Evolutionary conservation across 768 basidiomycete species (phyloP), one percentile per base, ranked within the genome.

Genomic region (Boletus tylopilopsis): DNA sequence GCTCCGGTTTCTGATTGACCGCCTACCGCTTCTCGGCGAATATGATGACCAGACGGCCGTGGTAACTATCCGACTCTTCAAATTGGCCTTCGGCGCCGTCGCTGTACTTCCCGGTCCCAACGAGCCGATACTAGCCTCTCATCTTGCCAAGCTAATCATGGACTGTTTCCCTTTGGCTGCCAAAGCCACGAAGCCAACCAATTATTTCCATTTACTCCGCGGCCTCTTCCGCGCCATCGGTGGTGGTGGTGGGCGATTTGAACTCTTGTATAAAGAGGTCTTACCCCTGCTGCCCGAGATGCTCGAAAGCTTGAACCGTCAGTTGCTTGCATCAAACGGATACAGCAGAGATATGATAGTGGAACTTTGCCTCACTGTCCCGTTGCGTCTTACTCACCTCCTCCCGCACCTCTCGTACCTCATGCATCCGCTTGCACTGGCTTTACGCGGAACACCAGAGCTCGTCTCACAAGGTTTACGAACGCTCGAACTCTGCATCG

Each of bases 401-500:
- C 81, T 98, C 18, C 96, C 96, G 2, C 92, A 96, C 71, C 81
- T 99, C 42, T 82, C 85, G 15, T 94, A 97, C 62, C 77, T 99
- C 49, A 97, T 98, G 94, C 89, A 92, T 57, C 96, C 96, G 1
- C 77, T 99, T 24, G 93, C 94, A 3, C 76, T 94, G 42, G 94
- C 96, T 8, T 73, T 99, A 44, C 82, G 86, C 43, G 94, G 94
- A 32, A 82, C 80, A 33, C 80, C 85, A 6, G 96, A 99, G 46
- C 81, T 96, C 39, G 88, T 97, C 46, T 86, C 92, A 21, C 96
- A 99, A 72, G 96, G 96, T 38, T 73, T 99, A 22, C 82, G 96
- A 6, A 99, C 96, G 0, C 80, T 99, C 50, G 96, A 99, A 68
- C 77, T 99, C n/a, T 98, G 95, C 71, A 95, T 98, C 61, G 96